Evolutionary conservation across 176 grass and related monocot genomes (phyloP).

Genomic region (Oryza australiensis): DNA sequence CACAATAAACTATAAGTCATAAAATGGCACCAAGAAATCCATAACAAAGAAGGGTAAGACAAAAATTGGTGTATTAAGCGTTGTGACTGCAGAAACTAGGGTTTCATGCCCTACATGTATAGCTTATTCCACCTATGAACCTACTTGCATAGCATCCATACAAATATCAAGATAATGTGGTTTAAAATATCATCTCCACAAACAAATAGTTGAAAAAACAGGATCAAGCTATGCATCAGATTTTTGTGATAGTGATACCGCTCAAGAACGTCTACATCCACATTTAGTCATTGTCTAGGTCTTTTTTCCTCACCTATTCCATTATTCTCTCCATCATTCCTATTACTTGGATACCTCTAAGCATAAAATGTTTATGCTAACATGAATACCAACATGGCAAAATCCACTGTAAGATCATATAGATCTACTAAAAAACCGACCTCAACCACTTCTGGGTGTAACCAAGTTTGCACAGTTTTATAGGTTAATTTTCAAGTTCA

Average conservation of each 20-base stretch:
- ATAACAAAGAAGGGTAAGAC: neutral
- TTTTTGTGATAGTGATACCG: too few relatives aligned
- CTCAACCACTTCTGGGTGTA: too few relatives aligned
- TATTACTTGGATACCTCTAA: too few relatives aligned
- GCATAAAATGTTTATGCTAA: neutral
- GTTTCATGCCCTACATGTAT: neutral
- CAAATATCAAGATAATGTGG: neutral
- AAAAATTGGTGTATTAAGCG: neutral
- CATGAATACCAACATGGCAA: neutral
- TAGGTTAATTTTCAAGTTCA: neutral
- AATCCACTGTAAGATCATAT: too few relatives aligned
- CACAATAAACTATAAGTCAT: slow-evolving; percentile 35
- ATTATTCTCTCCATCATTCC: neutral
- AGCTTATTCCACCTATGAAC: neutral
- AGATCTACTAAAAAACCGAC: too few relatives aligned
- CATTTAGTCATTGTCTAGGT: neutral
- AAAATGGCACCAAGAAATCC: slow-evolving; percentile 17
- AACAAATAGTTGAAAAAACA: slow-evolving; percentile 1
- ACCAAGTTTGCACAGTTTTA: neutral
- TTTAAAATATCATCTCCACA: neutral
- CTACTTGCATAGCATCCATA: neutral
- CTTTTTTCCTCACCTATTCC: neutral
- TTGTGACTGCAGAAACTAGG: slow-evolving; percentile 1
- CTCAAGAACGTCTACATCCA: neutral
- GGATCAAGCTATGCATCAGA: neutral